Conservation (phyloP, 257 asterid species). For the Solanum corneliomulleri region DNA sequence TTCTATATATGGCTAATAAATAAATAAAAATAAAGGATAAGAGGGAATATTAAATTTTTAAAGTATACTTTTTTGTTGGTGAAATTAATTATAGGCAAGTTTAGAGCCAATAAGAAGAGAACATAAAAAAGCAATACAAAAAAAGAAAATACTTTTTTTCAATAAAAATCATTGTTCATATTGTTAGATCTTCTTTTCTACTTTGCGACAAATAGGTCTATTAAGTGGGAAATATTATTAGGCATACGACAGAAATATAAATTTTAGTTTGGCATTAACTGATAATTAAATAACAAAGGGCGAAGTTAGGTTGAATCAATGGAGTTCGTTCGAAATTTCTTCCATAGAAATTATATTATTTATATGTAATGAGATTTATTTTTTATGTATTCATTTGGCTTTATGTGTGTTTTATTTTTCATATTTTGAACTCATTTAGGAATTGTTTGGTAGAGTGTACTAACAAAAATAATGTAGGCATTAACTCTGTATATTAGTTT, state of each 20-base stretch:
- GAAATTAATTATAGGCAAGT: neutral
- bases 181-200: neutral
- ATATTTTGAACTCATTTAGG: neutral
- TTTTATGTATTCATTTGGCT: neutral
- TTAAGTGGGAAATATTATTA: neutral
- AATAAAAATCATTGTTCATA: neutral
- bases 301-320: too few relatives aligned
- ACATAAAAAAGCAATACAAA: neutral
- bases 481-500: too few relatives aligned
- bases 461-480: too few relatives aligned
- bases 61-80: neutral
- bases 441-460: too few relatives aligned
- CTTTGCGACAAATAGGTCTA: neutral
- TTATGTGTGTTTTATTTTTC: neutral
- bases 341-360: too few relatives aligned
- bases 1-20: neutral
- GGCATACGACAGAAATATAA: neutral
- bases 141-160: neutral
- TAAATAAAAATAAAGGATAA: neutral
- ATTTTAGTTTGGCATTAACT: neutral
- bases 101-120: neutral
- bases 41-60: neutral
- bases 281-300: neutral
- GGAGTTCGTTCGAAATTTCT: neutral
- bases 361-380: too few relatives aligned